phyloP scores from a whole-genome alignment of 495 filamentous ascomycete species.

The Aspergillus taichungensis region DNA sequence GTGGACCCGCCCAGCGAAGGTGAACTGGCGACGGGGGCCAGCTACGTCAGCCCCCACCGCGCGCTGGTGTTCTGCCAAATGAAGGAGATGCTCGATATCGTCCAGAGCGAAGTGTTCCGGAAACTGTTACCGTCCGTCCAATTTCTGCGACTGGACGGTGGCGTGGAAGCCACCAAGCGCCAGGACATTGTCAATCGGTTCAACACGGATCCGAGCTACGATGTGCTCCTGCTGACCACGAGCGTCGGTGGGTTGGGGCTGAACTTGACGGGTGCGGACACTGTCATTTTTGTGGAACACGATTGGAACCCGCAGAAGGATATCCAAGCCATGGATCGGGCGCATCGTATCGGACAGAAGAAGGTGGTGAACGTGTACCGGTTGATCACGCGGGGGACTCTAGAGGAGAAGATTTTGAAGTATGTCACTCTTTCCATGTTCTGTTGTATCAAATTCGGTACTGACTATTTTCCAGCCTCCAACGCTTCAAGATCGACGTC shows the following conservation, averaged over 20 bases:
- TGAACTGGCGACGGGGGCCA: constrained; percentile 56
- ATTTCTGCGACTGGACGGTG: constrained; percentile 83
- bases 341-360: constrained; percentile 97
- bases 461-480: constrained; percentile 51
- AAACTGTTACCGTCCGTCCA: constrained; percentile 78
- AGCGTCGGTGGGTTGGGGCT: constrained; percentile 90
- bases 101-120: constrained; percentile 82
- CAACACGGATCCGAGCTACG: constrained; percentile 93
- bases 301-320: constrained; percentile 99
- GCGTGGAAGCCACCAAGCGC: constrained; percentile 78
- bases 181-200: constrained; percentile 98
- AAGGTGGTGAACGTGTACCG: constrained; percentile 99
- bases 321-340: constrained; percentile 97
- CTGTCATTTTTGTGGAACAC: constrained; percentile 98
- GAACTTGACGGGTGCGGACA: constrained; percentile 94
- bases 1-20: constrained; percentile 44
- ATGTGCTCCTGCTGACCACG: constrained; percentile 85
- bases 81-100: constrained; percentile 99
- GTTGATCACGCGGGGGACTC: constrained; percentile 84
- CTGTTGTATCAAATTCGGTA: constrained; percentile 7
- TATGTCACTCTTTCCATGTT: constrained; percentile 30
- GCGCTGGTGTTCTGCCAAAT: constrained; percentile 98
- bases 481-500: constrained; percentile 99
- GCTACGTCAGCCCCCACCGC: constrained; percentile 86
- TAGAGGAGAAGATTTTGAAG: constrained; percentile 98